Percentiles rank a stretch among this genome's conserved stretches.
phyloP scores from a whole-genome alignment of 768 basidiomycete genomes.

The Hysterangium stoloniferum region DNA sequence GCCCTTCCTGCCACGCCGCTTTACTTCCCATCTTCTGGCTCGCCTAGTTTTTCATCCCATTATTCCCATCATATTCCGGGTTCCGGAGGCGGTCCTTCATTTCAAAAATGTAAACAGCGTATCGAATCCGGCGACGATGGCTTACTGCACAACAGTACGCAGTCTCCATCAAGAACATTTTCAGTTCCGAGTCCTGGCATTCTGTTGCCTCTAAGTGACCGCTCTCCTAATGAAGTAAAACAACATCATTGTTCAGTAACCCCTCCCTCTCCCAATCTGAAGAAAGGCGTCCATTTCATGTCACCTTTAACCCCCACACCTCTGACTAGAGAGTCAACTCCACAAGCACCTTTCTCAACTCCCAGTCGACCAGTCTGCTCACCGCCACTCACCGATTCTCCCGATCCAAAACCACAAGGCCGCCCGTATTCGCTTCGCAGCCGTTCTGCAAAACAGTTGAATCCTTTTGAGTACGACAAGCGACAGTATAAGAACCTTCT shows the following conservation, averaged over 20 bases:
- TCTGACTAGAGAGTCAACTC: neutral
- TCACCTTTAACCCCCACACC: neutral
- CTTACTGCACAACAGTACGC: no score
- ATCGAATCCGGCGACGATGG: no score
- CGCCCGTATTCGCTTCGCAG: constrained; percentile 43
- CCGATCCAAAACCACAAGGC: neutral
- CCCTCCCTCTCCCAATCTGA: no score
- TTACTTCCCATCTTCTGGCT: no score
- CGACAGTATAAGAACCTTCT: constrained; percentile 44
- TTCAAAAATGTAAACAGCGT: no score
- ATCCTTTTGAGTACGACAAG: constrained; percentile 56
- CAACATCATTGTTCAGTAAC: neutral
- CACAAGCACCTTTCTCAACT: neutral
- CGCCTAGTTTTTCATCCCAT: no score
- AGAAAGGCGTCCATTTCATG: no score
- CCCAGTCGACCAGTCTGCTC: neutral
- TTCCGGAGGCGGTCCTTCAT: no score
- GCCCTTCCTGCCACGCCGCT: no score
- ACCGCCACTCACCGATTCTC: neutral
- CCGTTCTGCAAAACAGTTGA: constrained; percentile 47
- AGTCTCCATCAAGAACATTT: no score
- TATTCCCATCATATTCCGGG: no score
- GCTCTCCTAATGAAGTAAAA: neutral
- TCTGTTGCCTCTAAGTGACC: neutral
- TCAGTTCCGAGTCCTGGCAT: no score